These are phyloP conservation scores for Xerocomellus chrysenteron DNA, from an alignment of 768 basidiomycete species.

Conservation along the genomic window DNA sequence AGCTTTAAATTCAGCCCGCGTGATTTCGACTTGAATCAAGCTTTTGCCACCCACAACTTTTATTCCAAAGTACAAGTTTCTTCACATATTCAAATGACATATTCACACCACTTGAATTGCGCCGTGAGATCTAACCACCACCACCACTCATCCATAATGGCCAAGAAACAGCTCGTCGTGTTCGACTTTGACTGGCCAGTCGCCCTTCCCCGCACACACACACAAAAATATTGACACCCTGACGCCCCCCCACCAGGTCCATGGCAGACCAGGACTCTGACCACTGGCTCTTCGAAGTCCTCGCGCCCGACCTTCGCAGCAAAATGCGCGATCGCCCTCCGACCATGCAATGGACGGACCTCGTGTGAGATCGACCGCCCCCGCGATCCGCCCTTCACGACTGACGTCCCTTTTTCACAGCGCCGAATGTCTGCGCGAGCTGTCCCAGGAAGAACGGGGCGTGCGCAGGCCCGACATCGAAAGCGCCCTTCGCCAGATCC, in stretches of 20 bases:
- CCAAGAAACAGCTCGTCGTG: slow-evolving; percentile 73
- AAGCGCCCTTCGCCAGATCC: slow-evolving; percentile 73
- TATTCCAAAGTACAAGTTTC: too few species aligned
- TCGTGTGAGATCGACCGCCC: slow-evolving; percentile 60
- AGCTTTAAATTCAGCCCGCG: too few species aligned
- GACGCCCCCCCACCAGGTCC: slow-evolving; percentile 50
- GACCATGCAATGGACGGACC: slow-evolving; percentile 86
- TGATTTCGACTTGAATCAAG: too few species aligned
- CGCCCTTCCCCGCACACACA: neutral
- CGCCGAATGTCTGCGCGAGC: slow-evolving; percentile 67
- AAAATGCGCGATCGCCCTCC: slow-evolving; percentile 56
- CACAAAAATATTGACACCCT: neutral
- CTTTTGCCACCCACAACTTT: too few species aligned
- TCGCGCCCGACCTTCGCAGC: slow-evolving; percentile 80
- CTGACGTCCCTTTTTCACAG: slow-evolving; percentile 32
- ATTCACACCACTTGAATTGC: too few species aligned
- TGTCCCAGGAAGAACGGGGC: slow-evolving; percentile 56
- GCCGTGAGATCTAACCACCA: neutral
- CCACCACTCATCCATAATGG: neutral
- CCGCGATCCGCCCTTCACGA: too few species aligned
- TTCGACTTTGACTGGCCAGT: slow-evolving; percentile 96
- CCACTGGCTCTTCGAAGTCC: slow-evolving; percentile 87
- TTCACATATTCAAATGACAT: too few species aligned
- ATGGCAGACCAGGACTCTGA: slow-evolving; percentile 96
- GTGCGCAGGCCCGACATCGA: slow-evolving; percentile 75